A percentile compares a stretch with the other conserved stretches of the same genome.
Evolutionary conservation across 2,329 filamentous ascomycete species (phyloP).

Genomic region (Samsoniella hepiali): DNA sequence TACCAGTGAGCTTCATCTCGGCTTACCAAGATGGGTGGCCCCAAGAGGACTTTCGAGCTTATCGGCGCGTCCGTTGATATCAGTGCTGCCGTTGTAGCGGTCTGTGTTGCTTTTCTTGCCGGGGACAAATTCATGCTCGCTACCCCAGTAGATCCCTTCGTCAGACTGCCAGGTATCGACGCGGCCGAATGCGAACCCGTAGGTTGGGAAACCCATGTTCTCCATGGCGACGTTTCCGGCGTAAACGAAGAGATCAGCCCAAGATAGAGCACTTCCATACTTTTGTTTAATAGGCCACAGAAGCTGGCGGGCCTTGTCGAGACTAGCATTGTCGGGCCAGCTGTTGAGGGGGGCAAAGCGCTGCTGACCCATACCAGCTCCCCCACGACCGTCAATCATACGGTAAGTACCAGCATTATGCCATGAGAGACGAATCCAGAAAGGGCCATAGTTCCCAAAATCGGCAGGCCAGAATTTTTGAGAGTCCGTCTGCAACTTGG

Average conservation of each 20-base stretch:
- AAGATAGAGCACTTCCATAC: conserved; percentile 79
- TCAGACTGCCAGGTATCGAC: conserved; percentile 72
- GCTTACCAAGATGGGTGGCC: conserved; percentile 53
- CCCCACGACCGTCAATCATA: conserved; percentile 70
- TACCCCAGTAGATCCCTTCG: conserved; percentile 74
- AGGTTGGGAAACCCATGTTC: conserved; percentile 70
- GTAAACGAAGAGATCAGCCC: conserved; percentile 70
- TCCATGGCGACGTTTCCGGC: conserved; percentile 77
- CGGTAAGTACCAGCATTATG: conserved; percentile 75
- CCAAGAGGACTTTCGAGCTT: conserved; percentile 61
- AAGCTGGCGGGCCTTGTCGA: conserved; percentile 77
- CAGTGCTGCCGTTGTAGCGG: conserved; percentile 53
- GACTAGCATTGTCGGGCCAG: conserved; percentile 75
- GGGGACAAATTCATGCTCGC: conserved; percentile 46
- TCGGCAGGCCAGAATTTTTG: conserved; percentile 81
- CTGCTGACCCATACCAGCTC: conserved; percentile 71
- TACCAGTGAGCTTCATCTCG: not conserved
- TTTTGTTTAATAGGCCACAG: conserved; percentile 82
- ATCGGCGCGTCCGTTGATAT: conserved; percentile 38
- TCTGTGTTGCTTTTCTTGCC: conserved; percentile 72
- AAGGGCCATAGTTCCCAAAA: conserved; percentile 75
- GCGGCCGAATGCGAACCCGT: conserved; percentile 71
- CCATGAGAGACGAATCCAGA: conserved; percentile 80
- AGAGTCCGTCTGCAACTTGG: conserved; percentile 69
- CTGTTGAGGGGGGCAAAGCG: conserved; percentile 76